Conservation (phyloP, 2,329 filamentous ascomycete species). For the Diaporthe vaccinii region DNA sequence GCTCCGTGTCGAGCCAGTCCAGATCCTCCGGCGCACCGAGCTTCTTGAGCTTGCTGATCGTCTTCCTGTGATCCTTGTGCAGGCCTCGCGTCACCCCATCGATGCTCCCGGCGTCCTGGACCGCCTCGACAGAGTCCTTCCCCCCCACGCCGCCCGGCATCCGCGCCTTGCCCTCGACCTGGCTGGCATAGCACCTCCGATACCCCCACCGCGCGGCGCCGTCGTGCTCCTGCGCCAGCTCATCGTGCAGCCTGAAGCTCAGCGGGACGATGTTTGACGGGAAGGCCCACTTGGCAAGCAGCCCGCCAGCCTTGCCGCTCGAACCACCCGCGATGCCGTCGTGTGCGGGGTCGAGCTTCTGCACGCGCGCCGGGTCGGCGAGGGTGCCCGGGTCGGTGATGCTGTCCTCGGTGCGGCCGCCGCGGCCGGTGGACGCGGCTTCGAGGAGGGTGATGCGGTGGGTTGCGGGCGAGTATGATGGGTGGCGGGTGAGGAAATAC, state of each 20-base stretch:
- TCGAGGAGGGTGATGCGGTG: slow-evolving; percentile 81
- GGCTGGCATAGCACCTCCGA: slow-evolving; percentile 55
- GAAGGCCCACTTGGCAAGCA: slow-evolving; percentile 82
- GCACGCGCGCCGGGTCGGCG: slow-evolving; percentile 45
- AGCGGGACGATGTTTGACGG: slow-evolving; percentile 78
- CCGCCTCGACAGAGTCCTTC: not conserved
- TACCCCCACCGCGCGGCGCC: slow-evolving; percentile 81
- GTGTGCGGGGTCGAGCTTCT: slow-evolving; percentile 49
- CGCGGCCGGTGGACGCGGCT: slow-evolving; percentile 53
- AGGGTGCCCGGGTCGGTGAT: slow-evolving; percentile 50
- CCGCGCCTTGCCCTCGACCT: slow-evolving; percentile 39
- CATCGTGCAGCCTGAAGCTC: slow-evolving; percentile 77
- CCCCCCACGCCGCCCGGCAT: not conserved
- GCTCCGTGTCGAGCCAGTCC: slow-evolving; percentile 76
- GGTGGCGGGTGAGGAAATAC: slow-evolving; percentile 80
- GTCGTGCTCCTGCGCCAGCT: slow-evolving; percentile 76
- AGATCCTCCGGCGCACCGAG: slow-evolving; percentile 67
- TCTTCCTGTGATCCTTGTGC: slow-evolving; percentile 45
- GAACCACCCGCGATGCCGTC: slow-evolving; percentile 77
- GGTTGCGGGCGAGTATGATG: slow-evolving; percentile 72
- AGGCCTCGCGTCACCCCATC: slow-evolving; percentile 36
- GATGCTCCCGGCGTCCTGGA: not conserved
- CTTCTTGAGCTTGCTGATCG: slow-evolving; percentile 44
- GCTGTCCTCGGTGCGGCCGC: slow-evolving; percentile 52
- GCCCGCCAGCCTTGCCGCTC: slow-evolving; percentile 82